Evolutionary conservation across 371 early-diverging fungal species (phyloP).

Genomic region (Mortierella sp.): DNA sequence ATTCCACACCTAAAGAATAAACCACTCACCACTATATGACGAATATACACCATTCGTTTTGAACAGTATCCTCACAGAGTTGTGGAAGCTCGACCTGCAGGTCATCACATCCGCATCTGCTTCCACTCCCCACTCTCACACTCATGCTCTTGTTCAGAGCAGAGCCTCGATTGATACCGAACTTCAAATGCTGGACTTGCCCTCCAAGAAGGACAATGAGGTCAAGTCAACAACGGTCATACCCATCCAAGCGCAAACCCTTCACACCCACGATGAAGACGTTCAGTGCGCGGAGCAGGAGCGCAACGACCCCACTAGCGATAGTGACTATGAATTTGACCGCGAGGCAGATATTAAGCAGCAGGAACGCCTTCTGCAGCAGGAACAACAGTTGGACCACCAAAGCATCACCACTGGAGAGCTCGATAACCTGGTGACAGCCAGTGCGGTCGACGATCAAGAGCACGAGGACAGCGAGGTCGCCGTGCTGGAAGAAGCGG

Average conservation of each 20-base stretch:
- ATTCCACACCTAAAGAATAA: background rate
- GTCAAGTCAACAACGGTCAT: background rate
- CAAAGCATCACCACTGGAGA: conserved; percentile 33
- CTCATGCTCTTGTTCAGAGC: background rate
- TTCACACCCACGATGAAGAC: conserved; percentile 1
- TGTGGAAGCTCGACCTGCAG: conserved; percentile 37
- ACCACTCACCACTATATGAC: too few species aligned
- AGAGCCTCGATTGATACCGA: conserved; percentile 24
- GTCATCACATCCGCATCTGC: background rate
- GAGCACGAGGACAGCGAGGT: conserved; percentile 28
- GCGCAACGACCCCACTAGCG: conserved; percentile 2
- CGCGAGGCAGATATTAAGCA: conserved; percentile 23
- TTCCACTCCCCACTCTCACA: background rate
- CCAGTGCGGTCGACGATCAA: conserved; percentile 33
- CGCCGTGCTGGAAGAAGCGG: conserved; percentile 23
- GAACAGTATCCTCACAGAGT: conserved; percentile 39
- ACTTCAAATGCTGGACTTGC: conserved; percentile 37
- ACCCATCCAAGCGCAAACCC: background rate
- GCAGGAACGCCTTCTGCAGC: conserved; percentile 35
- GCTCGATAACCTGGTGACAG: conserved; percentile 36
- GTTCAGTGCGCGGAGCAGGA: background rate
- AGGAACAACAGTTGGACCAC: conserved; percentile 32
- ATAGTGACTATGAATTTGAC: conserved; percentile 16
- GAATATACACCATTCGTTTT: too few species aligned
- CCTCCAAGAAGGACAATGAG: conserved; percentile 8